These are phyloP conservation scores for Cinnamomum chago DNA, from an alignment of 164 flowering plant species.

Conservation along the genomic window DNA sequence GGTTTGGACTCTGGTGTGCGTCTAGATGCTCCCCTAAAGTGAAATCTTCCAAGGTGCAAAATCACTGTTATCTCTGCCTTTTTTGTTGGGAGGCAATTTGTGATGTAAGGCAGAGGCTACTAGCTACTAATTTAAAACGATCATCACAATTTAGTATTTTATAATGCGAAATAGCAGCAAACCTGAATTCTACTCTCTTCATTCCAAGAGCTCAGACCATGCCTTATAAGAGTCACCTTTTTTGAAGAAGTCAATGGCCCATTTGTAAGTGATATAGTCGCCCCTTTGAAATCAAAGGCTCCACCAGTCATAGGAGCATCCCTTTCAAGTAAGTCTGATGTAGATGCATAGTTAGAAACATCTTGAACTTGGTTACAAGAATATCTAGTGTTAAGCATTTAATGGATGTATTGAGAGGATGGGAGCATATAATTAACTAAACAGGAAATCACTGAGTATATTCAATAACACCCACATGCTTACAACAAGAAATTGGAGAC, in stretches of 20 bases:
- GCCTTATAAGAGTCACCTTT: slow-evolving; percentile 66
- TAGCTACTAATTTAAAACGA: too few relatives aligned
- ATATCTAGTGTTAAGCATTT: neutral
- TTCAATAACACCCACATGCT: neutral
- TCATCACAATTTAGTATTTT: too few relatives aligned
- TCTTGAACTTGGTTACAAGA: neutral
- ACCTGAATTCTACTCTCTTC: slow-evolving; percentile 70
- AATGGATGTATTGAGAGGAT: neutral
- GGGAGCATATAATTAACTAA: neutral
- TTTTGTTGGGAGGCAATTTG: too few relatives aligned
- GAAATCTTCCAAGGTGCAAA: too few relatives aligned
- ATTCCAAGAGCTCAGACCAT: slow-evolving; percentile 81
- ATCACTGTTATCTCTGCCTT: too few relatives aligned
- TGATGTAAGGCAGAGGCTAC: too few relatives aligned
- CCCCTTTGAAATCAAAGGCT: slow-evolving; percentile 60
- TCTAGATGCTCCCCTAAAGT: too few relatives aligned
- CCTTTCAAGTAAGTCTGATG: slow-evolving; percentile 31
- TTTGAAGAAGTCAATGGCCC: slow-evolving; percentile 38
- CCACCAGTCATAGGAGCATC: slow-evolving; percentile 53
- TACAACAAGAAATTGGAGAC: neutral
- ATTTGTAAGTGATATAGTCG: slow-evolving; percentile 49
- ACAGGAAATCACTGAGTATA: neutral
- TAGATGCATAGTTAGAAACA: neutral
- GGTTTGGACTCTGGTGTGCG: too few relatives aligned
- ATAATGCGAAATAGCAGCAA: slow-evolving; percentile 7